A percentile compares a stretch with the other conserved stretches of the same genome.
phyloP scores from a whole-genome alignment of 441 rosid species.

The Hypseocharis bilobata region DNA sequence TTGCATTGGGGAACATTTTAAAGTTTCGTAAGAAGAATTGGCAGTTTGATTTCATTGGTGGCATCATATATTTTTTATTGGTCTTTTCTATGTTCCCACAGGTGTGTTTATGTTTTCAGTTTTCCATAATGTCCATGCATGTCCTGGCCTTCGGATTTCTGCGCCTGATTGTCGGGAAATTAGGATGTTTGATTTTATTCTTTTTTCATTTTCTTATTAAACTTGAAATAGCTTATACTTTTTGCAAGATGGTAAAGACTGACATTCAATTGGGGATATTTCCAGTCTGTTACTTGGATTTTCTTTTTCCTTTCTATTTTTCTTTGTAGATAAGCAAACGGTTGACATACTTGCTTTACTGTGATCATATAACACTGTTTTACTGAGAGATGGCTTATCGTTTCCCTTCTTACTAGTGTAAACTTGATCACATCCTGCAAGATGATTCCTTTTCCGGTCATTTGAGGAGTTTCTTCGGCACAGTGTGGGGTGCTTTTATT shows the following conservation, averaged over 20 bases:
- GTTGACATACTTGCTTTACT: not conserved
- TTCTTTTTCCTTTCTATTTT: not conserved
- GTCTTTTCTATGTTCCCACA: constrained; percentile 90
- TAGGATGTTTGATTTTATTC: constrained; percentile 10
- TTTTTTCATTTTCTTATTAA: not conserved
- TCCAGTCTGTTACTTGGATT: not conserved
- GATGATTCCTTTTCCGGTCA: constrained; percentile 83
- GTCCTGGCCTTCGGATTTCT: constrained; percentile 7
- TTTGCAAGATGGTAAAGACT: not conserved
- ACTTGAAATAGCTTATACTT: constrained; percentile 13
- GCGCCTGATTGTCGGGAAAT: constrained; percentile 6
- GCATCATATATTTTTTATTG: constrained; percentile 81
- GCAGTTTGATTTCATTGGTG: constrained; percentile 98
- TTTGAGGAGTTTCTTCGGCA: constrained; percentile 67
- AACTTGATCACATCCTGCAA: constrained; percentile 72
- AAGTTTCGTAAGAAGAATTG: constrained; percentile 97
- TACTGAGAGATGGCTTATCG: not conserved
- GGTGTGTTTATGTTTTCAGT: constrained; percentile 37
- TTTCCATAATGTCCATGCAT: constrained; percentile 10
- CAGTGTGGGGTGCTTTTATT: constrained; percentile 60
- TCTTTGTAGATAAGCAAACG: not conserved
- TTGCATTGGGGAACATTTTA: constrained; percentile 95
- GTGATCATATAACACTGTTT: not conserved
- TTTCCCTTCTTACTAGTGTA: constrained; percentile 47
- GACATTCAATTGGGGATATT: not conserved